These are phyloP conservation scores for Sporobolomyces pararoseus DNA, from an alignment of 768 basidiomycete genomes.

Conservation along the genomic window DNA sequence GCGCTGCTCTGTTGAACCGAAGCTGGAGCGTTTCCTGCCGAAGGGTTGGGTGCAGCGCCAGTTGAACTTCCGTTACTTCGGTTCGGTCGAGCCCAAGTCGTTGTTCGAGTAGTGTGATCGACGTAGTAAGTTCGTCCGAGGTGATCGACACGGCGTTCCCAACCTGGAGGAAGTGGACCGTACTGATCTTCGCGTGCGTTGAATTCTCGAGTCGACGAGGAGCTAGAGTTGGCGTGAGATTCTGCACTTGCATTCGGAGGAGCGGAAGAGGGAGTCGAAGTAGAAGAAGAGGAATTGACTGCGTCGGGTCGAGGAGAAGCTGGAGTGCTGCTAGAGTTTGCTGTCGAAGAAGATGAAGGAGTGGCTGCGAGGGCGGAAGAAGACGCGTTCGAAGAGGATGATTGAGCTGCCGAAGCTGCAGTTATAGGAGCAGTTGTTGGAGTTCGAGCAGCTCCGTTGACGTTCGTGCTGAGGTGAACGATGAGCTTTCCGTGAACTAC, in stretches of 20 bases:
- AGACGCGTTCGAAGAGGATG: neutral
- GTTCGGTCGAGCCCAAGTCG: slow-evolving; percentile 88
- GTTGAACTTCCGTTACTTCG: slow-evolving; percentile 69
- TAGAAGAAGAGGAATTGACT: neutral
- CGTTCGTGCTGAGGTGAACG: slow-evolving; percentile 91
- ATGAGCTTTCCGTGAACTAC: slow-evolving; percentile 97
- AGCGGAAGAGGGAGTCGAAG: slow-evolving; percentile 18
- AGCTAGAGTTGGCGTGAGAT: slow-evolving; percentile 31
- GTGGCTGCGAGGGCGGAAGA: slow-evolving; percentile 2
- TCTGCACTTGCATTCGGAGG: slow-evolving; percentile 25
- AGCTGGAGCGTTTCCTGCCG: slow-evolving; percentile 56
- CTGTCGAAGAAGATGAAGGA: neutral
- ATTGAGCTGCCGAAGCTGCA: slow-evolving; percentile 1
- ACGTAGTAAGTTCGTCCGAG: slow-evolving; percentile 96
- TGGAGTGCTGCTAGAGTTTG: slow-evolving; percentile 9
- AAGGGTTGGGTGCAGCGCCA: slow-evolving; percentile 61
- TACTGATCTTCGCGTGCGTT: slow-evolving; percentile 92
- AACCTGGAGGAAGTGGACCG: slow-evolving; percentile 81
- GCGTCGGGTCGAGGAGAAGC: slow-evolving; percentile 18
- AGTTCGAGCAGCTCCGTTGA: slow-evolving; percentile 56
- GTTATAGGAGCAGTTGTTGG: slow-evolving; percentile 23
- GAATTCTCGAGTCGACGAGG: slow-evolving; percentile 61
- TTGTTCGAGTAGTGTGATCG: slow-evolving; percentile 94
- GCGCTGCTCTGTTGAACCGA: neutral
- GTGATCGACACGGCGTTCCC: slow-evolving; percentile 97